Evolutionary conservation across 768 basidiomycete genomes (phyloP).

Genomic region (Lanmaoa rubissima): DNA sequence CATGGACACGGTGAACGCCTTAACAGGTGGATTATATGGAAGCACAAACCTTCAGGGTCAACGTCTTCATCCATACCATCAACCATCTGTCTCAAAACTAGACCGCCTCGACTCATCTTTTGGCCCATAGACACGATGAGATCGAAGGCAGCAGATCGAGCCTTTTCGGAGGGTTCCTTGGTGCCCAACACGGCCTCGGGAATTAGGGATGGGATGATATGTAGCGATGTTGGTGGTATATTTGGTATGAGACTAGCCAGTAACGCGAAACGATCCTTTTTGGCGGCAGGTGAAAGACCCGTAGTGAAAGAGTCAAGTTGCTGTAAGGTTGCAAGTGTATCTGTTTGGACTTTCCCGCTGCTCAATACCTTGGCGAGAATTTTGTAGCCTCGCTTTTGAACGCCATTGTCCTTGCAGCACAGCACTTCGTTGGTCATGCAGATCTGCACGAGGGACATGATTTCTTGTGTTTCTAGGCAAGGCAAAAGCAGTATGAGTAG

Average conservation of each 20-base stretch:
- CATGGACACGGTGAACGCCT: conserved; percentile 5
- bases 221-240: conserved; percentile 69
- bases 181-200: conserved; percentile 95
- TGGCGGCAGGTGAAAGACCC: conserved; percentile 77
- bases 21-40: background rate
- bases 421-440: conserved; percentile 69
- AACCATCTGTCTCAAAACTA: conserved; percentile 71
- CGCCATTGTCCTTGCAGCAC: conserved; percentile 74
- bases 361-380: conserved; percentile 75
- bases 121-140: conserved; percentile 86
- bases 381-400: conserved; percentile 96
- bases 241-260: conserved; percentile 64
- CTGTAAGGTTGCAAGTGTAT: conserved; percentile 59
- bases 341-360: conserved; percentile 51
- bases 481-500: conserved; percentile 84
- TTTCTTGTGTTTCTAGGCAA: conserved; percentile 60
- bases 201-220: conserved; percentile 84
- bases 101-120: conserved; percentile 87
- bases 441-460: conserved; percentile 62
- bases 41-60: conserved; percentile 39
- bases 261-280: conserved; percentile 88
- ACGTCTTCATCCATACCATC: conserved; percentile 82
- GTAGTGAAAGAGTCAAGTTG: conserved; percentile 63
- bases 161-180: conserved; percentile 95
- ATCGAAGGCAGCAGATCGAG: conserved; percentile 86